phyloP scores from a whole-genome alignment of 345 rosid genomes.

The Arabis hirsuta region DNA sequence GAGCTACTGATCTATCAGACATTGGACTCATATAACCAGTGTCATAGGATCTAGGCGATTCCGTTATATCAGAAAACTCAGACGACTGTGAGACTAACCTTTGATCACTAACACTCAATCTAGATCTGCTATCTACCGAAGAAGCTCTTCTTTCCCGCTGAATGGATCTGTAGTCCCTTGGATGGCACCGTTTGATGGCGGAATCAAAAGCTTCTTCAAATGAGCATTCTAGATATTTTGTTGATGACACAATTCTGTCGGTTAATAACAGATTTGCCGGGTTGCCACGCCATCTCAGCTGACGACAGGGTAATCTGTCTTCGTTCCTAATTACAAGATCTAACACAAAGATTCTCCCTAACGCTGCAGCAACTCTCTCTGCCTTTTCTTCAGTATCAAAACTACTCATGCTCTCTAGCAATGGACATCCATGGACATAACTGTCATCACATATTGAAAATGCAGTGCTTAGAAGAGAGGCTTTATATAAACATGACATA shows the following conservation, averaged over 20 bases:
- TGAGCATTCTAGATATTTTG: conserved; percentile 49
- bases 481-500: conserved; percentile 17
- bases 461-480: conserved; percentile 15
- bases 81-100: conserved; percentile 58
- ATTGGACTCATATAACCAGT: conserved; percentile 55
- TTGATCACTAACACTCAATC: conserved; percentile 51
- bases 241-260: conserved; percentile 56
- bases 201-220: conserved; percentile 79
- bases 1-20: conserved; percentile 52
- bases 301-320: conserved; percentile 93
- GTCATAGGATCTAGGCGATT: conserved; percentile 63
- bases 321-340: conserved; percentile 97
- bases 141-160: conserved; percentile 87
- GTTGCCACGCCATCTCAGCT: conserved; percentile 98
- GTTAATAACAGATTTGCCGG: conserved; percentile 86
- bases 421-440: conserved; percentile 94
- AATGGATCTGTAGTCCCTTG: conserved; percentile 76
- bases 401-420: conserved; percentile 78
- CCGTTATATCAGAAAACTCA: conserved; percentile 70
- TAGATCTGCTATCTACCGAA: conserved; percentile 72
- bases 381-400: conserved; percentile 72
- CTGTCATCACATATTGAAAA: conserved; percentile 51
- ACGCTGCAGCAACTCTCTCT: conserved; percentile 80
- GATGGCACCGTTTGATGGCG: conserved; percentile 71
- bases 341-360: conserved; percentile 88